Base-by-base conservation (phyloP, 2,329 filamentous ascomycete genomes). In the Apiospora hydei region DNA sequence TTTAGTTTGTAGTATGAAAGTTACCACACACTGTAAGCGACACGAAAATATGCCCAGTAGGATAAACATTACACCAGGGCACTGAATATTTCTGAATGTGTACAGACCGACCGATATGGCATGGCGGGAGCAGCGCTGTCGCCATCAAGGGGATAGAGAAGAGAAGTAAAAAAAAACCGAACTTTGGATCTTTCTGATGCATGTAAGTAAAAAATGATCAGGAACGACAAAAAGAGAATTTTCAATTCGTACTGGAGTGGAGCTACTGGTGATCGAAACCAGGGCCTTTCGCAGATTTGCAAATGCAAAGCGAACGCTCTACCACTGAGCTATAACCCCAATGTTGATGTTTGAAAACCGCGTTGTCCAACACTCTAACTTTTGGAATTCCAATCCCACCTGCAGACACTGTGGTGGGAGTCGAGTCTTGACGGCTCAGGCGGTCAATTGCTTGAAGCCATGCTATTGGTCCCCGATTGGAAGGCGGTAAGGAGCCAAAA, bases 241-340 rank as follows among this genome's bases (percentile, higher is more conserved):
- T n/a, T 18, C 8, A 10, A n/a, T 49, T 30, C 13, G 10, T 43
- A 43, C 41, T 61, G 53, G 53, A 61, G 53, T 61, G 53, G 53
- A 61, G 53, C 53, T 61, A 61, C 53, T 61, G 53, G 53, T 61
- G 53, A 61, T 61, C 53, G 53, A 61, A 61, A 61, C 53, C 53
- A 61, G 53, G 53, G 53, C 53, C 53, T 61, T 34, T 61, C 53
- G 53, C 53, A 61, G 10, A 8, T 61, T 38, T 61, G 30, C 53
- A 21, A 11, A 61, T 61, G 53, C 53, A 61, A 61, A 61, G 53
- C 53, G 53, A 61, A 34, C 53, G 53, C 53, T 61, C 53, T 61
- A 61, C 53, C 53, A 61, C 53, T 61, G 53, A 61, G 53, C 53
- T 61, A 61, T 61, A 61, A 38, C 53, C 53, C 53, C 53, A 61